Evolutionary conservation across 768 basidiomycete species (phyloP), one percentile per base, ranked within the genome.

Genomic region (Nidularia pulvinata): DNA sequence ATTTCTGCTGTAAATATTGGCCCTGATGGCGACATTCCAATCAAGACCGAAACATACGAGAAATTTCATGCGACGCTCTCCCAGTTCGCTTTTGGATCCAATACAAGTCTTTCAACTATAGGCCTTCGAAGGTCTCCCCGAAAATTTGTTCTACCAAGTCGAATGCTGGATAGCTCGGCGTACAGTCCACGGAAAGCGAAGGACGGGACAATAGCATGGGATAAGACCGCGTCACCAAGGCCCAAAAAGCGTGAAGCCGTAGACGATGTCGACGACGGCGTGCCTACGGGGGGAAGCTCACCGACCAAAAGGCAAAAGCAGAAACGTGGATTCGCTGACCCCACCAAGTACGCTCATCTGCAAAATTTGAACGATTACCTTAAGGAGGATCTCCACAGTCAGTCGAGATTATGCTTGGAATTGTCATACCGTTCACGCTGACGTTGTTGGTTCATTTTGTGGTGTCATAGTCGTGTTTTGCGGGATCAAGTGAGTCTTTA

Each of bases 381-480:
- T 25, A 49, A 46, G 5, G 9, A n/a, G 11, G 58, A 44, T 22
- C 74, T 91, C 1, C 85, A 90, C 50, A 75, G 89, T 90, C 59
- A 45, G 73, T 50, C 36, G 50, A 33, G 33, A 33, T 46, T 7
- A 34, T 46, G 39, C 14, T 16, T 19, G 16, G 52, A 22, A 35
- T 49, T 22, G 9, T 45, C 19, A 48, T 22, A 47, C 3, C 22
- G 47, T 5, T 30, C 33, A 14, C 49, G n/a, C 3, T 10, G 22
- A n/a, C 6, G 7, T 47, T 35, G 5, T 4, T 3, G 30, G 6
- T 6, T 52, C 16, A 36, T 30, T 32, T 44, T 11, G 35, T n/a
- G n/a, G 33, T 16, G n/a, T 13, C 10, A 0, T 36, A 93, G 91
- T 93, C 22, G 58, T 93, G 11, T 92, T 94, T 58, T 93, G 90